Evolutionary conservation across 1,139 yeast genomes (phyloP), one percentile per base, ranked within the genome.

Genomic region (Magnusiomyces paraingens): DNA sequence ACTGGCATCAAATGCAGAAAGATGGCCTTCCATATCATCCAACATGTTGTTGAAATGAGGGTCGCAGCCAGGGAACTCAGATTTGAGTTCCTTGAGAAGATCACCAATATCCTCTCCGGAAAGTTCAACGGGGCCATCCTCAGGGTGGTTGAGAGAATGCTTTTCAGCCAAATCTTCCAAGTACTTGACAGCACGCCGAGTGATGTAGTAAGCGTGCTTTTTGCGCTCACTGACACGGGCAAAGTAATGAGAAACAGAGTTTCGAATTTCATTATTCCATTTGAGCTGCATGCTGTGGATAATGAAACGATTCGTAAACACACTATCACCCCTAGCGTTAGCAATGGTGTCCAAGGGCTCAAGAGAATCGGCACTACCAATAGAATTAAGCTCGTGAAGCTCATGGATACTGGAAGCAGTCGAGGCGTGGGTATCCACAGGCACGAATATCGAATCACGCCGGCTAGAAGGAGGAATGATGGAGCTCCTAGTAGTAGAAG

Each of bases 261-360:
- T 81, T 52, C 95, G 74, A 12, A 84, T 74, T 6, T 73, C 67
- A 57, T 86, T 84, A 65, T 86, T 84, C 96, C 97, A 90, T 60
- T 82, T 85, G 64, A 90, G 66, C 62, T 83, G 81, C 66, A 90
- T 76, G 60, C 86, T 83, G 63, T 90, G 95, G 36, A 91, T 74
- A 57, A 86, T 82, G 65, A 86, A 91, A 52, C 94, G 73, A 65
- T 93, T 91, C 59, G 83, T 84, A 70, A 83, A 89, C 15, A 71
- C 66, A 2, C 74, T 72, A 5, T 67, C 63, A 21, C 61, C 57
- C 18, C 52, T 50, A 11, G 52, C 47, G 49, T 61, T 58, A 5
- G 63, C 64, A 26, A 66, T 64, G 63, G 73, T 58, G 2, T 59
- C 62, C 48, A 56, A 48, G 40, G 48, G 48, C 35, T 48, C 51